These are phyloP conservation scores for Collybiopsis luxurians DNA, from an alignment of 768 basidiomycete species.

Conservation along the genomic window DNA sequence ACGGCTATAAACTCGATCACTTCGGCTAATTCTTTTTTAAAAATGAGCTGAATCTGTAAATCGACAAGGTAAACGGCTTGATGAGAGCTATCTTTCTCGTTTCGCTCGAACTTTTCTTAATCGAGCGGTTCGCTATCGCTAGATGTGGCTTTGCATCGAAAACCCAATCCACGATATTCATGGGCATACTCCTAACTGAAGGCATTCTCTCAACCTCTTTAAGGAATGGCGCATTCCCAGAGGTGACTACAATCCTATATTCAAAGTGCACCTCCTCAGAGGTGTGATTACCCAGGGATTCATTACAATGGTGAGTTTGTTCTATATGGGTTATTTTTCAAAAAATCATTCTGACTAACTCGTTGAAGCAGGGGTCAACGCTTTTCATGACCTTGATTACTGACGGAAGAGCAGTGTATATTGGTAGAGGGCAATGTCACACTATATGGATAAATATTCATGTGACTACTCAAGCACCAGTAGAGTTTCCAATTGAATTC, in stretches of 20 bases:
- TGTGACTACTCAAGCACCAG: too few relatives aligned
- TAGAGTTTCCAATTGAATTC: too few relatives aligned
- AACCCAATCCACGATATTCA: constrained; percentile 46
- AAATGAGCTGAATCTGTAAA: constrained; percentile 44
- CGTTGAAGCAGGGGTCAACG: constrained; percentile 18
- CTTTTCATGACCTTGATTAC: constrained; percentile 17
- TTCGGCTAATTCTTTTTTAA: constrained; percentile 58
- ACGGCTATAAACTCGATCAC: constrained; percentile 41
- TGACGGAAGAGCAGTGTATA: constrained; percentile 24
- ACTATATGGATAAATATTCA: too few relatives aligned
- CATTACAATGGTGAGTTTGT: constrained; percentile 47
- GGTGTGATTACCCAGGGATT: constrained; percentile 49
- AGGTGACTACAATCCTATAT: constrained; percentile 50
- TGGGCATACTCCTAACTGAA: constrained; percentile 52
- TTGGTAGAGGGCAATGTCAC: too few relatives aligned
- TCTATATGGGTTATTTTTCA: too few relatives aligned
- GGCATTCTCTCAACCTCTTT: constrained; percentile 53
- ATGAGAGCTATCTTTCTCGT: neutral
- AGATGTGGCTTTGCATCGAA: constrained; percentile 50
- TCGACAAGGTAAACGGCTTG: constrained; percentile 42
- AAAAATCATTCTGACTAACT: neutral
- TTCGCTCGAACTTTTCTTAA: neutral
- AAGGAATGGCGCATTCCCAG: constrained; percentile 47
- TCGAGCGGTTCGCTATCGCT: neutral
- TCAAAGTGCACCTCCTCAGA: constrained; percentile 47